phyloP scores from a whole-genome alignment of 345 rosid species.

The Populus euphratica region DNA sequence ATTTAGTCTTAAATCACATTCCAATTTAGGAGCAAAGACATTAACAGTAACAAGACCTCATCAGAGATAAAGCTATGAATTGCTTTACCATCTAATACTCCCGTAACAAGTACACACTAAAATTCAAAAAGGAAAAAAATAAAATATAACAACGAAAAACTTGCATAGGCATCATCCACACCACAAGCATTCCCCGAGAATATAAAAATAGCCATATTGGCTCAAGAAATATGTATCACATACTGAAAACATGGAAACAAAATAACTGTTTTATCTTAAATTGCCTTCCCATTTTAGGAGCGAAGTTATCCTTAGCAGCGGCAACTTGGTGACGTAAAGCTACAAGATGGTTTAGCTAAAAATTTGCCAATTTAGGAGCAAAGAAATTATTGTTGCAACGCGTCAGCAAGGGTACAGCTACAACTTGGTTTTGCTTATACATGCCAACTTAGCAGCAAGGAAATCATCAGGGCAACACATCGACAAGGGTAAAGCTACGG shows the following conservation, averaged over 20 bases:
- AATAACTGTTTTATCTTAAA: background rate
- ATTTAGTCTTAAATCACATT: background rate
- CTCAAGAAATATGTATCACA: background rate
- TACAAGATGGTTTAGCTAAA: too few species aligned
- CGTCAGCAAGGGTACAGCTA: too few species aligned
- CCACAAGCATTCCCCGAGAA: background rate
- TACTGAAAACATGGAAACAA: background rate
- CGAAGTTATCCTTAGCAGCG: too few species aligned
- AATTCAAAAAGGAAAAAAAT: background rate
- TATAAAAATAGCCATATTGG: background rate
- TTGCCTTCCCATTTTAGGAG: background rate
- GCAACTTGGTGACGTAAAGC: too few species aligned
- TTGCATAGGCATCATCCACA: background rate
- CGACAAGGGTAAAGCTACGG: background rate
- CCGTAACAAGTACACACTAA: background rate
- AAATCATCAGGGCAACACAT: background rate
- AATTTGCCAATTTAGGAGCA: background rate
- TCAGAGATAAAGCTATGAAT: background rate
- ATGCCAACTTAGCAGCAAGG: background rate
- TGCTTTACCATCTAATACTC: background rate
- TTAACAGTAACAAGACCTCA: background rate
- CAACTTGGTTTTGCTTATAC: too few species aligned
- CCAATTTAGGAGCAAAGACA: background rate
- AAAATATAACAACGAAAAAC: background rate
- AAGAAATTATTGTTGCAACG: background rate